phyloP scores from a whole-genome alignment of 2,329 filamentous ascomycete genomes.

The Sclerotinia borealis region DNA sequence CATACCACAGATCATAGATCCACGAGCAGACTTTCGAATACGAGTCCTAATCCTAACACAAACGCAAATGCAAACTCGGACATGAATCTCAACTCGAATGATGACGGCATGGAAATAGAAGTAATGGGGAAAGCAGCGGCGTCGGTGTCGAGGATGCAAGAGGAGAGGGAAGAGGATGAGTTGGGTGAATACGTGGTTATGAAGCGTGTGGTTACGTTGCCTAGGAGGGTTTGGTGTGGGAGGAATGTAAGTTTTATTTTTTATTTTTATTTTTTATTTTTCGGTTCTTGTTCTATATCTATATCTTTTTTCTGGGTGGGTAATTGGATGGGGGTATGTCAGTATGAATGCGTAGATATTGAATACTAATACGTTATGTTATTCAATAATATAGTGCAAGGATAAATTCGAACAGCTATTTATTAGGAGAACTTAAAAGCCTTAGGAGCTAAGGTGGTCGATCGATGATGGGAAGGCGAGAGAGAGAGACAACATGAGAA shows the following conservation, averaged over 20 bases:
- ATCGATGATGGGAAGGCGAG: not conserved
- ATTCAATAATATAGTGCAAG: not conserved
- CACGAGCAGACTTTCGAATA: not conserved
- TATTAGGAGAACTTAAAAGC: slow-evolving; percentile 8
- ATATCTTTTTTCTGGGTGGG: not conserved
- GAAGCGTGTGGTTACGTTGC: slow-evolving; percentile 6
- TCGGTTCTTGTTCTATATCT: no score
- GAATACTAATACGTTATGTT: not conserved
- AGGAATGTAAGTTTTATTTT: slow-evolving; percentile 8
- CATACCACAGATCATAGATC: not conserved
- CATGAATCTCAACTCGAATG: not conserved
- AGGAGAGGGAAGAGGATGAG: not conserved
- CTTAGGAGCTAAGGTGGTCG: not conserved
- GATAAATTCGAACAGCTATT: slow-evolving; percentile 6
- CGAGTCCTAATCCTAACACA: not conserved
- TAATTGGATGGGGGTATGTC: not conserved
- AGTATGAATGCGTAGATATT: no score
- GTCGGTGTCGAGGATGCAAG: not conserved
- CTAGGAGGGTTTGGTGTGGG: slow-evolving; percentile 10
- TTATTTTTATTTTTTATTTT: not conserved
- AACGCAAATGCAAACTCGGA: not conserved
- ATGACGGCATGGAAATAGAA: not conserved
- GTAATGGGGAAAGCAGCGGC: not conserved
- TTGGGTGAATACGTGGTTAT: slow-evolving; percentile 2
- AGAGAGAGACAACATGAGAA: not conserved